phyloP scores from a whole-genome alignment of 1,284 basidiomycete species.

The Athelia sp. region DNA sequence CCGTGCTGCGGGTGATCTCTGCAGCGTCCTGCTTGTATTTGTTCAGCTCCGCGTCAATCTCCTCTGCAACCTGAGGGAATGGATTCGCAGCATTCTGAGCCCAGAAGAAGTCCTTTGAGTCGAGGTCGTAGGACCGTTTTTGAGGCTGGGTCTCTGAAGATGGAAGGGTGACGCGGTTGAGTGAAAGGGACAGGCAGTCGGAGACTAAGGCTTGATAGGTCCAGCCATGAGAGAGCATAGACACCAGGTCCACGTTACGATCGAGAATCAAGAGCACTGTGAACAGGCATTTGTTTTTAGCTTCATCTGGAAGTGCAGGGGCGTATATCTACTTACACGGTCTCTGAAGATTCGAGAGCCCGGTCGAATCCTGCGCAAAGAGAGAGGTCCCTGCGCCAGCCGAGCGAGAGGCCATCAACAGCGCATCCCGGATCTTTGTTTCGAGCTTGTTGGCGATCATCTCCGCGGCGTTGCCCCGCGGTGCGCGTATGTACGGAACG shows the following conservation, averaged over 20 bases:
- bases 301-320: not conserved
- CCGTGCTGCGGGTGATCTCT: constrained; percentile 94
- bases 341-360: constrained; percentile 73
- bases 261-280: constrained; percentile 91
- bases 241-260: constrained; percentile 92
- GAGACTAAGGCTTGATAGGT: constrained; percentile 98
- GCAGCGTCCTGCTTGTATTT: constrained; percentile 97
- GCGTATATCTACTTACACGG: constrained; percentile 55
- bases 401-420: constrained; percentile 75
- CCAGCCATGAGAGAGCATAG: constrained; percentile 97
- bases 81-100: constrained; percentile 93
- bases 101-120: constrained; percentile 99
- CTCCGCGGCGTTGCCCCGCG: constrained; percentile 95
- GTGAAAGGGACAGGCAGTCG: constrained; percentile 95
- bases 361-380: constrained; percentile 70
- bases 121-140: constrained; percentile 93
- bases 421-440: constrained; percentile 86
- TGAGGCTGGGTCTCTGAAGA: constrained; percentile 42
- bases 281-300: not conserved
- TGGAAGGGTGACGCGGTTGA: constrained; percentile 87
- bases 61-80: constrained; percentile 98
- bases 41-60: constrained; percentile 91
- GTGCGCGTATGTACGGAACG: constrained; percentile 93
- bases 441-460: constrained; percentile 97
- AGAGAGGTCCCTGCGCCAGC: constrained; percentile 47